phyloP scores from a whole-genome alignment of 1,139 yeast genomes.

The Starmera stellimalicola region DNA sequence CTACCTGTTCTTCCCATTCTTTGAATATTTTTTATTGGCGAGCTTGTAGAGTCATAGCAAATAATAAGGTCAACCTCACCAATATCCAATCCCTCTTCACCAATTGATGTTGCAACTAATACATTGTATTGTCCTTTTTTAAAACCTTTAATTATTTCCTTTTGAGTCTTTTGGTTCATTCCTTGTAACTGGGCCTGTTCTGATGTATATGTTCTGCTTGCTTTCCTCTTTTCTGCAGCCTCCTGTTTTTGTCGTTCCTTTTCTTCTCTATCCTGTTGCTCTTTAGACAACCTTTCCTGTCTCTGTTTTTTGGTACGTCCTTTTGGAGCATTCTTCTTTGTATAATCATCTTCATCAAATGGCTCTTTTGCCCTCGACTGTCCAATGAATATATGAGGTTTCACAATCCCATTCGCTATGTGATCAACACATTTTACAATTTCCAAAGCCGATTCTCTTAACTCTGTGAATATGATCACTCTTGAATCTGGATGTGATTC shows the following conservation, averaged over 20 bases:
- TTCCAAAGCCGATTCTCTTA: conserved; percentile 82
- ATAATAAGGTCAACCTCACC: conserved; percentile 94
- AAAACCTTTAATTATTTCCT: conserved; percentile 64
- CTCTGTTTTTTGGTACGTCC: conserved; percentile 30
- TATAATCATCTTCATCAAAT: conserved; percentile 44
- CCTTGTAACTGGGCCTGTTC: conserved; percentile 35
- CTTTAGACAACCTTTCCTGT: conserved; percentile 23
- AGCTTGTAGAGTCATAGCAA: conserved; percentile 86
- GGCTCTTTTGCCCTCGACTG: conserved; percentile 58
- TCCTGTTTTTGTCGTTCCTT: conserved; percentile 19
- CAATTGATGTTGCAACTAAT: conserved; percentile 92
- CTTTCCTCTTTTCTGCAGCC: conserved; percentile 23
- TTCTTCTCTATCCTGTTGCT: conserved; percentile 17
- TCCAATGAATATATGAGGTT: conserved; percentile 88
- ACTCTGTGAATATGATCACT: conserved; percentile 81
- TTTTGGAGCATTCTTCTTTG: conserved; percentile 30
- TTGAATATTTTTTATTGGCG: conserved; percentile 90
- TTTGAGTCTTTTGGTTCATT: conserved; percentile 67
- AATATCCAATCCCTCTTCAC: conserved; percentile 97
- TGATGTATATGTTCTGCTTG: conserved; percentile 30
- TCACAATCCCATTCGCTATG: conserved; percentile 30
- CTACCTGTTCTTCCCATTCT: conserved; percentile 99
- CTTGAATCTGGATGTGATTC: conserved; percentile 41
- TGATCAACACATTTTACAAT: conserved; percentile 60
- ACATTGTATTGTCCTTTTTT: conserved; percentile 65